Evolutionary conservation across 352 stramenopile species (phyloP), one percentile per base, ranked within the genome.

Genomic region (Phytophthora podocarpi): DNA sequence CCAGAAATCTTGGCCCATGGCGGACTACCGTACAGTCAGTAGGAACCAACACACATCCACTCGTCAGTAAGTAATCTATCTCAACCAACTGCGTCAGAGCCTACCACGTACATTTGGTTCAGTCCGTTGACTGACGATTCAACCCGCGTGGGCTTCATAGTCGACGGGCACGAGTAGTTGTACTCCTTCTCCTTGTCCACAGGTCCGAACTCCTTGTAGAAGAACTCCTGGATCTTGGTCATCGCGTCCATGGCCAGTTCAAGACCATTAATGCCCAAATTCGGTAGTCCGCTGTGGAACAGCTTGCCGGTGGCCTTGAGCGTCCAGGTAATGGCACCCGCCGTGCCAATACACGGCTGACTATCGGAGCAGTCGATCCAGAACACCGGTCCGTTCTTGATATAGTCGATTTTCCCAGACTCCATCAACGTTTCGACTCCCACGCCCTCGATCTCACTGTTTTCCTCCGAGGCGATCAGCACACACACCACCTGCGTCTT

Each of bases 311-410:
- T 92, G 1, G 89, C 88, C 63, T 97, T 97, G 10, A 98, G 57
- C 31, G 78, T 88, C 92, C 92, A 98, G 30, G 90, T 93, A 37
- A 96, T 84, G 0, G 78, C 76, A 16, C 90, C 87, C 24, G 89
- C 84, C 27, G 92, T 98, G 8, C 92, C 92, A 41, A 97, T 97
- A 71, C 91, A 98, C 13, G 92, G 91, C 67, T 98, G 89, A 30
- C 76, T 94, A 70, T 98, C 92, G 10, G 90, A 92, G 61, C 86
- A 93, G 71, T 98, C 93, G 16, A 98, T 78, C 93, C 92, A 98
- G 47, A 97, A 93, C 26, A 96, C 82, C 0, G 90, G 91, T 4
- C 91, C 89, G 55, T 97, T 95, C 81, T 97, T 97, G 53, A 98
- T 77, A 56, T 96, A 93, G 57, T 98, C 89, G 27, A 98, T 88